phyloP scores from a whole-genome alignment of 1,284 basidiomycete genomes.

The Trichosporon ovoides region DNA sequence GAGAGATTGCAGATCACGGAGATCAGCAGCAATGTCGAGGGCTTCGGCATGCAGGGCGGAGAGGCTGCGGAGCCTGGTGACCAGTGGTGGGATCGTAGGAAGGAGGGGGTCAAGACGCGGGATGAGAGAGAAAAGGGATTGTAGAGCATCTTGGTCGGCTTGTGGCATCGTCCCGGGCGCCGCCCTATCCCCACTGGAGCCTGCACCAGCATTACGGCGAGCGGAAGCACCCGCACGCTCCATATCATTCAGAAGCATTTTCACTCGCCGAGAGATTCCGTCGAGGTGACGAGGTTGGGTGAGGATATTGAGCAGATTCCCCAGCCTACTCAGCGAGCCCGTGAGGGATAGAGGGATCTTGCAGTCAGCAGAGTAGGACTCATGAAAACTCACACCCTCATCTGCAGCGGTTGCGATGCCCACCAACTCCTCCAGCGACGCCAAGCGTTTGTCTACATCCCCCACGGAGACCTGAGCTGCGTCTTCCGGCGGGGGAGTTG shows the following conservation, averaged over 20 bases:
- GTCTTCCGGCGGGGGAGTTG: neutral
- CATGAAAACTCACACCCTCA: neutral
- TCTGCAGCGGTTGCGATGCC: constrained; percentile 49
- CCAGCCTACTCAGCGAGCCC: constrained; percentile 72
- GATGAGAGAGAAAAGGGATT: constrained; percentile 62
- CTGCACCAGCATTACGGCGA: constrained; percentile 25
- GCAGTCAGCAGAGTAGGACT: constrained; percentile 12
- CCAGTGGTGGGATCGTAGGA: constrained; percentile 85
- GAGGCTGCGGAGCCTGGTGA: constrained; percentile 77
- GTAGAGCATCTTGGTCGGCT: constrained; percentile 55
- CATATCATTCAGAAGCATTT: constrained; percentile 84
- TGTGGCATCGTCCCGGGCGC: constrained; percentile 50
- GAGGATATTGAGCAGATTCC: constrained; percentile 69
- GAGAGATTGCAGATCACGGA: constrained; percentile 65
- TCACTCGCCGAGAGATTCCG: constrained; percentile 88
- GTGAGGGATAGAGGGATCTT: constrained; percentile 43
- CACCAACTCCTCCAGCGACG: constrained; percentile 69
- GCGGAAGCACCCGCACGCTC: constrained; percentile 67
- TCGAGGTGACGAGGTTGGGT: constrained; percentile 95
- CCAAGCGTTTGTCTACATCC: constrained; percentile 61
- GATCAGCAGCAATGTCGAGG: constrained; percentile 57
- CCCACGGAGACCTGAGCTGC: neutral
- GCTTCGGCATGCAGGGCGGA: constrained; percentile 77
- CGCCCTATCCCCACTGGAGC: constrained; percentile 16
- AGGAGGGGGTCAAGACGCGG: constrained; percentile 77